phyloP scores from a whole-genome alignment of 306 rosid genomes.

The Vachellia pachyceras region DNA sequence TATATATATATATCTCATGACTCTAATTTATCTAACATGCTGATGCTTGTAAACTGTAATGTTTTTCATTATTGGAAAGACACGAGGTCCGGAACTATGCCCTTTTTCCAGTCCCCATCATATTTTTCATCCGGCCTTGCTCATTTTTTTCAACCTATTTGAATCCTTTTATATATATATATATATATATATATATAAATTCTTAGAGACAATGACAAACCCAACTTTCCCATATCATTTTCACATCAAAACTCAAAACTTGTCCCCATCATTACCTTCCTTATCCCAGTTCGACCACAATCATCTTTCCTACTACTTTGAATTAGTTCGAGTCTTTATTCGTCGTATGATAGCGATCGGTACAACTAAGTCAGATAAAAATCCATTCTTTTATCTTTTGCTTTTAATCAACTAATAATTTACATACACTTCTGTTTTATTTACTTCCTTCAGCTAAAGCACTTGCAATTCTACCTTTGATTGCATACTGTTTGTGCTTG shows the following conservation, averaged over 20 bases:
- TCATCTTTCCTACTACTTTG: constrained; percentile 15
- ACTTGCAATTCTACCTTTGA: constrained; percentile 74
- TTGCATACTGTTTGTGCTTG: constrained; percentile 51
- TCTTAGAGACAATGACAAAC: background rate
- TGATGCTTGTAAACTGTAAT: background rate
- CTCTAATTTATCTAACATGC: background rate
- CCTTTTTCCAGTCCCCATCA: background rate
- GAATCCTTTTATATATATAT: constrained; percentile 3
- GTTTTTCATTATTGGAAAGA: background rate
- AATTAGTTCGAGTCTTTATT: constrained; percentile 11
- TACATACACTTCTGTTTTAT: background rate
- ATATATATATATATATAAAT: background rate
- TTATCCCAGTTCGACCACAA: constrained; percentile 8
- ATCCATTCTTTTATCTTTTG: background rate
- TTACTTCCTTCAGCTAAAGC: constrained; percentile 28
- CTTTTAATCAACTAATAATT: background rate
- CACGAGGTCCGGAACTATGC: background rate
- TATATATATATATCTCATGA: background rate
- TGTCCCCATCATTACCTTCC: constrained; percentile 11
- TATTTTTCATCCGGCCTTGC: background rate
- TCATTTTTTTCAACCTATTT: constrained; percentile 13
- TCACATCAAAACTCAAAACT: background rate
- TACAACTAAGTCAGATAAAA: background rate
- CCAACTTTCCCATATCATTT: constrained; percentile 12
- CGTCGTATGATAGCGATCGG: background rate